A percentile compares a stretch with the other conserved stretches of the same genome.
phyloP scores from a whole-genome alignment of 495 filamentous ascomycete genomes.

The Aspergillus nanangensis region DNA sequence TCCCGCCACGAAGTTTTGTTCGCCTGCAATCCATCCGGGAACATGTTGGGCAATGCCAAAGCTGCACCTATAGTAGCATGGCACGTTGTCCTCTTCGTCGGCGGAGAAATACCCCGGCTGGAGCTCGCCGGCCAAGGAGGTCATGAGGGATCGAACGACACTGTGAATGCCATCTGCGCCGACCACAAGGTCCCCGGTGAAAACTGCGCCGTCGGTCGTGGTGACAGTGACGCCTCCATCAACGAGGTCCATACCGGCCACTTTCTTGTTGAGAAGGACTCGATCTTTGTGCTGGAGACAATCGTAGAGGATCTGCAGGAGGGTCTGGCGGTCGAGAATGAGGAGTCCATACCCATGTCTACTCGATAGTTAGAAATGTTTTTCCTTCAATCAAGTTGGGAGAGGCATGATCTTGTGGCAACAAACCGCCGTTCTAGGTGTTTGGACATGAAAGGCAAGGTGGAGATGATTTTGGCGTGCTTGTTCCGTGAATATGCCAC shows the following conservation, averaged over 20 bases:
- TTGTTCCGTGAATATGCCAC: background rate
- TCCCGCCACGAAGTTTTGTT: too few relatives aligned
- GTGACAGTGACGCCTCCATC: slow-evolving; percentile 7
- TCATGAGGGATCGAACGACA: slow-evolving; percentile 18
- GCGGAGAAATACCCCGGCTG: background rate
- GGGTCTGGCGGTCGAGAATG: too few relatives aligned
- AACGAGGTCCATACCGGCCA: slow-evolving; percentile 8
- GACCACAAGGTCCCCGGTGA: slow-evolving; percentile 37
- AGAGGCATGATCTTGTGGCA: too few relatives aligned
- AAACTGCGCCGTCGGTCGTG: slow-evolving; percentile 22
- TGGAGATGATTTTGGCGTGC: background rate
- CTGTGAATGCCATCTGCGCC: slow-evolving; percentile 49
- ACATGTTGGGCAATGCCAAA: slow-evolving; percentile 6
- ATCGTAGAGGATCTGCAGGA: slow-evolving; percentile 18
- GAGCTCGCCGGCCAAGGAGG: background rate
- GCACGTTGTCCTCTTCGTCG: background rate
- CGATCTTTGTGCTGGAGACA: slow-evolving; percentile 10
- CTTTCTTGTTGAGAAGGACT: slow-evolving; percentile 5
- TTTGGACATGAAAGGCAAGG: slow-evolving; percentile 4
- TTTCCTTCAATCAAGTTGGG: too few relatives aligned
- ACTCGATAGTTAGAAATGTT: too few relatives aligned
- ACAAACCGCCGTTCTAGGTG: too few relatives aligned
- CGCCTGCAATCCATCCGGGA: too few relatives aligned
- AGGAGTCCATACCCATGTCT: too few relatives aligned
- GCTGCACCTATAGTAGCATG: slow-evolving; percentile 7